Conservation (phyloP, 441 rosid species). For the Gossypium aridum region DNA sequence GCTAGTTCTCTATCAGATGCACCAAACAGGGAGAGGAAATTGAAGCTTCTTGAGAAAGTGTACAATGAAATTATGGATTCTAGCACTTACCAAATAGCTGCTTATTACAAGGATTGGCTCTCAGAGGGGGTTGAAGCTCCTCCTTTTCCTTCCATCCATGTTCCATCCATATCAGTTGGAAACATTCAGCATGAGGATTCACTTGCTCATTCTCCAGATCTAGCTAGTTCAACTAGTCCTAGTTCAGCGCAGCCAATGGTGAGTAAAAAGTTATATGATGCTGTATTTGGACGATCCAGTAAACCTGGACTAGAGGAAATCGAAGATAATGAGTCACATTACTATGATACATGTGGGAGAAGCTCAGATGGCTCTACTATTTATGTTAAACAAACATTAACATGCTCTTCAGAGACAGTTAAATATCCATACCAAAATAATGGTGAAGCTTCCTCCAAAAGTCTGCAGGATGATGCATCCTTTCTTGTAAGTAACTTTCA, state of each 20-base stretch:
- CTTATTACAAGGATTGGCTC: slow-evolving; percentile 69
- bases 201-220: slow-evolving; percentile 26
- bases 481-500: slow-evolving; percentile 29
- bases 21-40: slow-evolving; percentile 29
- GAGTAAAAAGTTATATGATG: slow-evolving; percentile 46
- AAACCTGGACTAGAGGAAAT: slow-evolving; percentile 23
- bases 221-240: slow-evolving; percentile 26
- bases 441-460: slow-evolving; percentile 18
- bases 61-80: slow-evolving; percentile 52
- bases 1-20: slow-evolving; percentile 31
- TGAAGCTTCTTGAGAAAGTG: slow-evolving; percentile 49
- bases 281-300: slow-evolving; percentile 28
- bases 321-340: slow-evolving; percentile 21
- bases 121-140: slow-evolving; percentile 50
- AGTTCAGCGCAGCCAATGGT: slow-evolving; percentile 47
- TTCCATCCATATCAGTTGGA: slow-evolving; percentile 35
- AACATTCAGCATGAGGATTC: slow-evolving; percentile 21
- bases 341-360: slow-evolving; percentile 12
- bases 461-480: slow-evolving; percentile 21
- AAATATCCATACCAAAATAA: slow-evolving; percentile 23
- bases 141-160: slow-evolving; percentile 36
- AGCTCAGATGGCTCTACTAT: slow-evolving; percentile 30
- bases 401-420: slow-evolving; percentile 27
- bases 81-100: slow-evolving; percentile 49
- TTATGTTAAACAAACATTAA: slow-evolving; percentile 29